phyloP scores from a whole-genome alignment of 176 grass and related monocot genomes.

The Puccinellia tenuiflora region DNA sequence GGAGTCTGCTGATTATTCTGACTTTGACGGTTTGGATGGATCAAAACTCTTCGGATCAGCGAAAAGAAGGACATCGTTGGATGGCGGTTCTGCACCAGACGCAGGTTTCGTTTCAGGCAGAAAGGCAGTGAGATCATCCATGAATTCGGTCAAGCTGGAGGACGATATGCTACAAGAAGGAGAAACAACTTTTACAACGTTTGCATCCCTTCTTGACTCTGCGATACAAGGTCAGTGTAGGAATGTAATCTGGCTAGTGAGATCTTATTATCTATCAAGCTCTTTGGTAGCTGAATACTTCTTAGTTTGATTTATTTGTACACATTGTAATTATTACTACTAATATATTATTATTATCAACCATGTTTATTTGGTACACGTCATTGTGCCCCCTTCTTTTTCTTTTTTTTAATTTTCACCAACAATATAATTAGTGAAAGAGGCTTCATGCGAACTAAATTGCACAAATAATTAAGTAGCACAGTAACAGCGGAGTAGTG shows the following conservation, averaged over 20 bases:
- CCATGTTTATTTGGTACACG: neutral
- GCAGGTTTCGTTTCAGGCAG: constrained; percentile 40
- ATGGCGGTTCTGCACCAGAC: constrained; percentile 40
- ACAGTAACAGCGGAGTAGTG: neutral
- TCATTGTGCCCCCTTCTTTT: neutral
- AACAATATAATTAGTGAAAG: neutral
- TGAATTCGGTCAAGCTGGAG: constrained; percentile 64
- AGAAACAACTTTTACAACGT: constrained; percentile 56
- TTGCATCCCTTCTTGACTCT: constrained; percentile 92
- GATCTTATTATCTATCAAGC: neutral
- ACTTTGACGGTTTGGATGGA: constrained; percentile 47
- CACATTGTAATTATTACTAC: neutral
- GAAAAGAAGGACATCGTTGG: constrained; percentile 42
- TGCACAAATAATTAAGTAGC: neutral
- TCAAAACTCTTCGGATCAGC: constrained; percentile 42
- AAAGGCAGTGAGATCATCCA: constrained; percentile 14
- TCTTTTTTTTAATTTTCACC: neutral
- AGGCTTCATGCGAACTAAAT: neutral
- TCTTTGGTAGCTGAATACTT: neutral
- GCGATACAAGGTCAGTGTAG: constrained; percentile 69
- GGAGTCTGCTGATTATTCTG: constrained; percentile 56
- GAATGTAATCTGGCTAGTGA: neutral
- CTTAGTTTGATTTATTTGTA: neutral
- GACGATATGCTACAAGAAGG: constrained; percentile 46
- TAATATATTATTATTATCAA: neutral